These are phyloP conservation scores for Hymenoscyphus infarciens DNA, from an alignment of 2,329 filamentous ascomycete genomes.

Conservation along the genomic window DNA sequence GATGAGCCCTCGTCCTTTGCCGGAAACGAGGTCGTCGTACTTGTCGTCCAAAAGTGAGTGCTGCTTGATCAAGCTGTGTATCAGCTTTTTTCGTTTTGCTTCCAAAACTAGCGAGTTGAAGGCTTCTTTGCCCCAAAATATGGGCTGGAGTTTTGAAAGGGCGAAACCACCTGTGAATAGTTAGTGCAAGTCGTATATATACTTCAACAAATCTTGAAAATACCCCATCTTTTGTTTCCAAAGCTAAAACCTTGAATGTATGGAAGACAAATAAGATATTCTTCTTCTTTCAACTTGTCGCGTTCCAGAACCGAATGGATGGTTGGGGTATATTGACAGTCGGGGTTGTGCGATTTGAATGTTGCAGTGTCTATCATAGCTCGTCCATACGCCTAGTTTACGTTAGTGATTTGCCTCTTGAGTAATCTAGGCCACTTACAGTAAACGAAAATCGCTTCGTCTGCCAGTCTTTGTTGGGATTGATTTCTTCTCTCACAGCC, in stretches of 20 bases:
- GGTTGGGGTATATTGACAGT: neutral
- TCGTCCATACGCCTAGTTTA: neutral
- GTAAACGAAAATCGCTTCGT: constrained; percentile 4
- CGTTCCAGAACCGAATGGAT: neutral
- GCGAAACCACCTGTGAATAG: neutral
- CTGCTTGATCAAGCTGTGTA: constrained; percentile 2
- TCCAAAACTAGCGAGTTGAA: constrained; percentile 5
- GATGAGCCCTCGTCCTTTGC: constrained; percentile 15
- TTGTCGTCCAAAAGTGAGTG: neutral
- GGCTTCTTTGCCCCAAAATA: neutral
- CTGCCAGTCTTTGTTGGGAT: neutral
- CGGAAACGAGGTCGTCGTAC: constrained; percentile 13
- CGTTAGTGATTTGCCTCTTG: no score
- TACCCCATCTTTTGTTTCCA: constrained; percentile 7
- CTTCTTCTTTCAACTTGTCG: neutral
- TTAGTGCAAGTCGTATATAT: neutral
- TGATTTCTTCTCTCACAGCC: constrained; percentile 4
- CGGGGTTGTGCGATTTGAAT: constrained; percentile 1
- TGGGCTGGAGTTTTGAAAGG: neutral
- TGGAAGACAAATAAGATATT: constrained; percentile 3
- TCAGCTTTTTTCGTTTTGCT: constrained; percentile 1
- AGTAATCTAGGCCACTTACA: neutral
- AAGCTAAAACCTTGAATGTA: constrained; percentile 5
- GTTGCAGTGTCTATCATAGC: constrained; percentile 4
- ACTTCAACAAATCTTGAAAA: neutral